These are phyloP conservation scores for Quaeritorhiza haematococci DNA, from an alignment of 371 early-diverging fungal genomes.

Conservation along the genomic window DNA sequence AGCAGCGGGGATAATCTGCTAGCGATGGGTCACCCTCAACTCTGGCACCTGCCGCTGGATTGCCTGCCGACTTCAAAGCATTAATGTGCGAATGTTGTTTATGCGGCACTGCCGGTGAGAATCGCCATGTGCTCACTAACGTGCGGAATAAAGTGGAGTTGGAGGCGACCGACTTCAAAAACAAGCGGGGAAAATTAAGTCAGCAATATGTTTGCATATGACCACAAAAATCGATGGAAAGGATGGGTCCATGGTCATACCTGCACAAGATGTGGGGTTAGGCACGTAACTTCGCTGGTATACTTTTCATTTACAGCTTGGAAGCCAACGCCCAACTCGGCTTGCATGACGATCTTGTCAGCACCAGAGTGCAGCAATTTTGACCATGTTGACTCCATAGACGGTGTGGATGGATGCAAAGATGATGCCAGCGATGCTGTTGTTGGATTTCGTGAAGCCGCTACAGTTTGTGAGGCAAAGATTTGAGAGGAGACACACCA, in stretches of 20 bases:
- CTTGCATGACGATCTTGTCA: constrained; percentile 43
- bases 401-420: background rate
- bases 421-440: background rate
- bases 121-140: background rate
- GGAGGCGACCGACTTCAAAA: background rate
- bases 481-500: constrained; percentile 64
- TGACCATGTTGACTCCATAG: no score
- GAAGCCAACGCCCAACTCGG: constrained; percentile 74
- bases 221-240: background rate
- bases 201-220: background rate
- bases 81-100: constrained; percentile 8
- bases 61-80: constrained; percentile 7
- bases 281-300: constrained; percentile 25
- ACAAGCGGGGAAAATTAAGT: no score
- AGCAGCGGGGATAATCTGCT: constrained; percentile 51
- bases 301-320: constrained; percentile 68
- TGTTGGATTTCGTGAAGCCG: background rate
- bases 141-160: background rate
- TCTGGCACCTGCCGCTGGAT: constrained; percentile 17
- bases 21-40: constrained; percentile 24
- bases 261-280: background rate
- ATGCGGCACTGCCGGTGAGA: background rate
- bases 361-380: background rate
- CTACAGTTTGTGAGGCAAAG: background rate
- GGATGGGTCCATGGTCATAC: background rate